Percentiles rank a stretch among this genome's conserved stretches.
Evolutionary conservation across 163 green algal genomes (phyloP).

Genomic region (Volvox carteri): DNA sequence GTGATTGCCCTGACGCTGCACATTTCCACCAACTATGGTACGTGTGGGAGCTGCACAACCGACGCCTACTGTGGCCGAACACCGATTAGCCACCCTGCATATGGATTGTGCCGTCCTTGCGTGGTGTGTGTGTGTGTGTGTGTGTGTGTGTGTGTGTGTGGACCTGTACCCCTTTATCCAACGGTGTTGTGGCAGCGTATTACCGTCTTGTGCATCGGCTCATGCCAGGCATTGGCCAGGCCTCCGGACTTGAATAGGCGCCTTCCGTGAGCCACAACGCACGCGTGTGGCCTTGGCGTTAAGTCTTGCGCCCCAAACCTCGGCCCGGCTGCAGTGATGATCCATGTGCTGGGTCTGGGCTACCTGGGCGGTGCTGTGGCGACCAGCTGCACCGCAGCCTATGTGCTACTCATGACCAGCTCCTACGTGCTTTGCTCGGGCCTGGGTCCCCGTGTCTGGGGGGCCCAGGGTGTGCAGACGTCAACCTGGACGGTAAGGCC

Average conservation of each 20-base stretch:
- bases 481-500: constrained; percentile 26
- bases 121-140: too few species aligned
- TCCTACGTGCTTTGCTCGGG: constrained; percentile 42
- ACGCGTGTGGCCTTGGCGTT: too few species aligned
- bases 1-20: constrained; percentile 62
- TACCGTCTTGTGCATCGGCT: too few species aligned
- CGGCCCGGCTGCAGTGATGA: constrained; percentile 64
- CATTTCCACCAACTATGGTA: constrained; percentile 62
- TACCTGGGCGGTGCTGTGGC: constrained; percentile 66
- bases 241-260: background rate
- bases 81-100: too few species aligned
- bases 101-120: too few species aligned
- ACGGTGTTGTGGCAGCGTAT: too few species aligned
- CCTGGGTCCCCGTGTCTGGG: constrained; percentile 16
- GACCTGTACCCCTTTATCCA: too few species aligned
- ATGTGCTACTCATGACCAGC: constrained; percentile 33
- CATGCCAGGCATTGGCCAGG: background rate
- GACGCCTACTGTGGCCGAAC: too few species aligned
- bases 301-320: too few species aligned
- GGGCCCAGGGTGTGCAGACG: background rate
- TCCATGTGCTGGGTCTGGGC: constrained; percentile 63
- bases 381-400: constrained; percentile 50
- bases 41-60: too few species aligned
- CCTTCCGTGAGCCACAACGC: too few species aligned
- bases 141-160: too few species aligned